Evolutionary conservation across 345 rosid genomes (phyloP), one percentile per base, ranked within the genome.

Genomic region (Hibiscus syriacus): DNA sequence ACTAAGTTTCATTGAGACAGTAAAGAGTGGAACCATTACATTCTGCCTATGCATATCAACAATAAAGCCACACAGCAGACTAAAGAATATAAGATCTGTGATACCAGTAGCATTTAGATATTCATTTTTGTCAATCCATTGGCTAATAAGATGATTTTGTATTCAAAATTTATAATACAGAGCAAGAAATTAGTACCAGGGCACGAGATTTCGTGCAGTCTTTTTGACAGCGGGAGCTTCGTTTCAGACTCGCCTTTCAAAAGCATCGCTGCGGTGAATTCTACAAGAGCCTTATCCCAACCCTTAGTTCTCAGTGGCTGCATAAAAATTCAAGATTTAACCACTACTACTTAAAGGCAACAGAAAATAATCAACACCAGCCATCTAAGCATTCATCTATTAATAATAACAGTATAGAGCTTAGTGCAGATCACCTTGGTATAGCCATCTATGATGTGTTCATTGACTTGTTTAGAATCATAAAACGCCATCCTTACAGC

Each of bases 401-500:
- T 23, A 17, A 9, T 6, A 22, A 39, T 12, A 39, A 39, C 48
- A 43, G 1, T 43, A 12, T 12, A 43, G 48, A 43, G n/a, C 48
- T 43, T 43, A 13, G 48, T 43, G 48, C 12, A 57, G 8, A 20
- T 70, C 70, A 90, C 98, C 97, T 87, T 93, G 22, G 92, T 90
- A 70, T 90, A 93, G 55, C 97, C 98, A 26, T 81, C 63, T 16
- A 88, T 60, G 27, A 80, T 72, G 11, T 87, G 86, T 38, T 88
- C 85, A 0, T 80, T 67, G 61, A 85, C 84, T 73, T 79, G 75
- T 70, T 80, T 81, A 13, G 88, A 64, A 64, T 89, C 87, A 55
- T 84, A 85, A 93, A 92, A 93, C 4, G 98, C 94, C 70, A 56
- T 79, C 72, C 78, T 82, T 64, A 90, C 82, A 10, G 83, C 87